Evolutionary conservation across 2,329 filamentous ascomycete species (phyloP), one percentile per base, ranked within the genome.

Genomic region (Exophiala oligosperma): DNA sequence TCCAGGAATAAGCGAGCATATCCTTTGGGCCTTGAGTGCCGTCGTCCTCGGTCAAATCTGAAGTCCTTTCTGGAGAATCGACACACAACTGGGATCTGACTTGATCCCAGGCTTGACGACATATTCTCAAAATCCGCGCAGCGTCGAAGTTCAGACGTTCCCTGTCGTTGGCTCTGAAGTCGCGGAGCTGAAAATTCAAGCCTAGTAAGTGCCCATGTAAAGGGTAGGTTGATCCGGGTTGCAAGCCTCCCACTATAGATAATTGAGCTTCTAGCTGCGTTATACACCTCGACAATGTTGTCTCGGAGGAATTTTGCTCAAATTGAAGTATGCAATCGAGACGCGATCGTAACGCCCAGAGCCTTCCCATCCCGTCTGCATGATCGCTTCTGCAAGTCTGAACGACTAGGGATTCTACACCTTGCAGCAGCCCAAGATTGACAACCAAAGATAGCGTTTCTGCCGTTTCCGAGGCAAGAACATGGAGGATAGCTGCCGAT

Each of bases 1-100:
- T 85, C 82, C 96, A 99, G 62, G 92, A 96, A 72, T 94, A 99
- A 64, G 93, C 97, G 48, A 99, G 75, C 17, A 96, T 82, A 67
- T 95, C 91, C 70, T 97, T 97, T 0, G 91, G 80, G 1, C 87
- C 89, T 35, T 89, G 87, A 53, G 89, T 84, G n/a, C 91, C 72
- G 26, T 93, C 90, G 52, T 92, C 86, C 0, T 87, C 67, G 52
- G 80, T 66, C 58, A 81, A 66, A 70, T 83, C 77, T 0, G 70
- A 77, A 71, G 94, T 87, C 0, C 93, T 93, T 74, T 99, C 94
- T 0, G 95, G 94, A 1, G 94, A 96, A 73, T 97, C 94, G 62
- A 96, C 88, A 68, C 94, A 99, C 0, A 99, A 81, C 3, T 95
- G 84, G 52, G 86, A 82, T 66, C 84, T 84, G 4, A 97, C 91